phyloP scores from a whole-genome alignment of 1,284 basidiomycete genomes.

The Irpex sp. region DNA sequence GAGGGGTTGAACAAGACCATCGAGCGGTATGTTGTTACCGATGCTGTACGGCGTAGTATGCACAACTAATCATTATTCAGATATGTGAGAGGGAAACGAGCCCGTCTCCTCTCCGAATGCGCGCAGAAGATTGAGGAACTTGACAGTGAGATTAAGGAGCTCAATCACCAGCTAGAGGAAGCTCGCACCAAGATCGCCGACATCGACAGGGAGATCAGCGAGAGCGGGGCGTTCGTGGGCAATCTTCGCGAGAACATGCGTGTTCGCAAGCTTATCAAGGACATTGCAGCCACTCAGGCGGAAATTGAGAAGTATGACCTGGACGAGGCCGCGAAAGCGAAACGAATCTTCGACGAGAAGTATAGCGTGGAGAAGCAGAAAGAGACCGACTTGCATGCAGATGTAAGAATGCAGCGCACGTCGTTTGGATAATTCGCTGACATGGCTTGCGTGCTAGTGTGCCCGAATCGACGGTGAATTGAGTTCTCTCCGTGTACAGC shows the following conservation, averaged over 20 bases:
- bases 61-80: constrained; percentile 34
- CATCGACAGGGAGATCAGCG: constrained; percentile 72
- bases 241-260: constrained; percentile 88
- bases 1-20: constrained; percentile 57
- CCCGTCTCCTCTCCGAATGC: constrained; percentile 61
- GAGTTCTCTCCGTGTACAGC: constrained; percentile 68
- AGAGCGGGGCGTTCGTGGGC: constrained; percentile 63
- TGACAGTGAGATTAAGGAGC: constrained; percentile 55
- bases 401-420: constrained; percentile 43
- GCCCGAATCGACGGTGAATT: constrained; percentile 82
- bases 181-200: constrained; percentile 49
- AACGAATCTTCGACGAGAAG: constrained; percentile 80
- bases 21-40: constrained; percentile 46
- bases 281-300: constrained; percentile 65
- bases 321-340: constrained; percentile 77
- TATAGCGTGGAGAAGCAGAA: constrained; percentile 72
- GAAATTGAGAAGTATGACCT: constrained; percentile 79
- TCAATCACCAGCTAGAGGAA: constrained; percentile 50
- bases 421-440: background rate
- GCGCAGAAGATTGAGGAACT: constrained; percentile 58
- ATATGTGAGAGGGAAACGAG: constrained; percentile 71
- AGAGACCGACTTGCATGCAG: constrained; percentile 68
- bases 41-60: background rate
- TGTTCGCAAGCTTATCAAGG: constrained; percentile 65
- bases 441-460: constrained; percentile 45